Conservation (phyloP, 2,329 filamentous ascomycete genomes). For the Mariannaea sp. region DNA sequence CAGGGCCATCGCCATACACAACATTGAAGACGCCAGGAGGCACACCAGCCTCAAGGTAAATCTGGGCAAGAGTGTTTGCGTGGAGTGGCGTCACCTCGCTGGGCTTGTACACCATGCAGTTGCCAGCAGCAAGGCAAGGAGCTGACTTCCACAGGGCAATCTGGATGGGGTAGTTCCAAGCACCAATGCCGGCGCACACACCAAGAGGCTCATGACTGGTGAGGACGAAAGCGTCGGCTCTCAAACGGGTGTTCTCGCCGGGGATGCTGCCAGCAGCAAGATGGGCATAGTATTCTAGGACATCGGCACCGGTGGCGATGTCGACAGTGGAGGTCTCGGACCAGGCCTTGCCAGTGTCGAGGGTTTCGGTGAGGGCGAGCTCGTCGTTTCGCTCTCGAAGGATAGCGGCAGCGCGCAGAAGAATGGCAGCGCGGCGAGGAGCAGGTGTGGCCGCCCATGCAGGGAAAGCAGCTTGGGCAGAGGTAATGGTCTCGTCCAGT, state of each 20-base stretch:
- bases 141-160: constrained; percentile 91
- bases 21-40: constrained; percentile 87
- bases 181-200: constrained; percentile 84
- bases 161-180: constrained; percentile 92
- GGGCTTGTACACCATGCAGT: constrained; percentile 90
- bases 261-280: constrained; percentile 79
- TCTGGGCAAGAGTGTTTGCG: constrained; percentile 72
- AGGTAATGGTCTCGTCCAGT: constrained; percentile 72
- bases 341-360: constrained; percentile 85
- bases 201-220: constrained; percentile 81
- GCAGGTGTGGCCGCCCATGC: constrained; percentile 77
- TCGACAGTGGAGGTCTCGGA: constrained; percentile 86
- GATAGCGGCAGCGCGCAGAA: constrained; percentile 75
- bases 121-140: constrained; percentile 82
- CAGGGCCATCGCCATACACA: constrained; percentile 75
- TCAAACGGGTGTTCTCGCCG: constrained; percentile 75
- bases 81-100: constrained; percentile 89
- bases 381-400: constrained; percentile 78
- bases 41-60: constrained; percentile 79
- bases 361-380: constrained; percentile 78
- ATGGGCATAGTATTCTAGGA: constrained; percentile 85
- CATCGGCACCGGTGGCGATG: constrained; percentile 80
- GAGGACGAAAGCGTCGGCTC: constrained; percentile 80
- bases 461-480: constrained; percentile 73
- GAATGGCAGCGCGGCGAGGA: constrained; percentile 75